Conservation (phyloP, 495 filamentous ascomycete species). For the Cladorrhinum samala region DNA sequence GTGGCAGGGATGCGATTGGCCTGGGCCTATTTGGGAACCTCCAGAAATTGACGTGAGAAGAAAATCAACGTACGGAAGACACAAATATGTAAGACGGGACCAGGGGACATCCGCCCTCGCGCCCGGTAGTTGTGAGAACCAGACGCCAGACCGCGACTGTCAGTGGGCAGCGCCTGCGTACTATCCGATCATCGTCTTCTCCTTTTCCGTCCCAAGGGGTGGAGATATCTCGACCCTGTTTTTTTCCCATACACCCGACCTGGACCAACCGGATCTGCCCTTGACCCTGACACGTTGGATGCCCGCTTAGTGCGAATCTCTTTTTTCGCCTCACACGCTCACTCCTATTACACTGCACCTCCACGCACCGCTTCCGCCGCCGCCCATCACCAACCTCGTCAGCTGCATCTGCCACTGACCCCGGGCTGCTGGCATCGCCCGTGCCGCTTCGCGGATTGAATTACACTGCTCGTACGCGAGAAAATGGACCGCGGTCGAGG, state of each 20-base stretch:
- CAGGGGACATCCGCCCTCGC: neutral
- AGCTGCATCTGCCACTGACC: conserved; percentile 4
- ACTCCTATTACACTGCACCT: conserved; percentile 4
- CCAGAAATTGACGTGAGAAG: conserved; percentile 33
- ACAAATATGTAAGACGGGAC: too few relatives aligned
- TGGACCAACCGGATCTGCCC: conserved; percentile 4
- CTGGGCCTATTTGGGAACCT: conserved; percentile 30
- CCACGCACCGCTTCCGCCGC: neutral
- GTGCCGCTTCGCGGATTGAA: conserved; percentile 11
- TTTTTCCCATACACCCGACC: neutral
- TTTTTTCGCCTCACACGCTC: conserved; percentile 29
- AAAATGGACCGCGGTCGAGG: conserved; percentile 28
- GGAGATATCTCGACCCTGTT: neutral
- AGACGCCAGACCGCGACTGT: too few relatives aligned
- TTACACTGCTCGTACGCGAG: conserved; percentile 9
- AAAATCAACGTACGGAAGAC: conserved; percentile 28
- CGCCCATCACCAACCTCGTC: neutral
- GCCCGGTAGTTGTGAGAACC: too few relatives aligned
- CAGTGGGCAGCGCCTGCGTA: too few relatives aligned
- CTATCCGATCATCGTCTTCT: too few relatives aligned
- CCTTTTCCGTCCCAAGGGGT: neutral
- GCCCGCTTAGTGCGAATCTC: conserved; percentile 24
- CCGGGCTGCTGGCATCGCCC: neutral
- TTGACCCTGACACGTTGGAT: conserved; percentile 31
- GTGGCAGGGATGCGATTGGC: conserved; percentile 12